Conservation (phyloP, 2,329 filamentous ascomycete genomes). For the Neocucurbitaria cava region DNA sequence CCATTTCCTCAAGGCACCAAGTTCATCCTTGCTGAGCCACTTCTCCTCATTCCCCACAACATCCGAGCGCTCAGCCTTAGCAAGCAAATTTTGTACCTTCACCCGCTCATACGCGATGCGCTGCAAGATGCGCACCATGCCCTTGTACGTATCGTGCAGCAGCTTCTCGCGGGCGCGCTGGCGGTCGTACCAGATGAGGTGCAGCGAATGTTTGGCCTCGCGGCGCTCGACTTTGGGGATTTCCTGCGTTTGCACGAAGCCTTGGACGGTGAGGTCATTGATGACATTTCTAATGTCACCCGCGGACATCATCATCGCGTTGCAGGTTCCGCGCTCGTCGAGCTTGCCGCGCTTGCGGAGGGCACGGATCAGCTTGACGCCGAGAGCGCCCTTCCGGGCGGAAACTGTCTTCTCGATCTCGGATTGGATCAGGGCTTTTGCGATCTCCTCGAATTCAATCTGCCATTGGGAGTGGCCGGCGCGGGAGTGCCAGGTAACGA, state of each 20-base stretch:
- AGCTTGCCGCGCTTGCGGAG: slow-evolving; percentile 86
- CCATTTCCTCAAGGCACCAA: slow-evolving; percentile 71
- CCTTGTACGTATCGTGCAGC: slow-evolving; percentile 84
- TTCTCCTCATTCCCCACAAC: slow-evolving; percentile 84
- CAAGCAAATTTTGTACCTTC: slow-evolving; percentile 74
- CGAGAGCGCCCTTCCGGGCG: slow-evolving; percentile 76
- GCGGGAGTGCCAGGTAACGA: slow-evolving; percentile 71
- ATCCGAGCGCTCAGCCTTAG: slow-evolving; percentile 84
- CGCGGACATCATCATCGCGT: slow-evolving; percentile 81
- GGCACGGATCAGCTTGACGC: slow-evolving; percentile 83
- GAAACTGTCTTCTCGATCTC: slow-evolving; percentile 85
- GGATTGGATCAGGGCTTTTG: slow-evolving; percentile 72
- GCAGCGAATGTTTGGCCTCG: slow-evolving; percentile 82
- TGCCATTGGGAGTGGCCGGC: slow-evolving; percentile 77
- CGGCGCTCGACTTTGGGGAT: slow-evolving; percentile 87
- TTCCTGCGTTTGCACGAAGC: slow-evolving; percentile 91
- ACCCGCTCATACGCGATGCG: slow-evolving; percentile 78
- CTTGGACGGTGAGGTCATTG: slow-evolving; percentile 82
- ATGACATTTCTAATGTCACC: slow-evolving; percentile 85
- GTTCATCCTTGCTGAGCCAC: slow-evolving; percentile 76
- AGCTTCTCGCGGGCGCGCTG: slow-evolving; percentile 74
- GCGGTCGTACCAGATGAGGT: slow-evolving; percentile 89
- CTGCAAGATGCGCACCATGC: slow-evolving; percentile 85
- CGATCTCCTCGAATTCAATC: slow-evolving; percentile 79
- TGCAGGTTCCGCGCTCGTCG: slow-evolving; percentile 89